These are phyloP conservation scores for Leptographium galeiforme DNA, from an alignment of 2,329 filamentous ascomycete species.

Conservation along the genomic window DNA sequence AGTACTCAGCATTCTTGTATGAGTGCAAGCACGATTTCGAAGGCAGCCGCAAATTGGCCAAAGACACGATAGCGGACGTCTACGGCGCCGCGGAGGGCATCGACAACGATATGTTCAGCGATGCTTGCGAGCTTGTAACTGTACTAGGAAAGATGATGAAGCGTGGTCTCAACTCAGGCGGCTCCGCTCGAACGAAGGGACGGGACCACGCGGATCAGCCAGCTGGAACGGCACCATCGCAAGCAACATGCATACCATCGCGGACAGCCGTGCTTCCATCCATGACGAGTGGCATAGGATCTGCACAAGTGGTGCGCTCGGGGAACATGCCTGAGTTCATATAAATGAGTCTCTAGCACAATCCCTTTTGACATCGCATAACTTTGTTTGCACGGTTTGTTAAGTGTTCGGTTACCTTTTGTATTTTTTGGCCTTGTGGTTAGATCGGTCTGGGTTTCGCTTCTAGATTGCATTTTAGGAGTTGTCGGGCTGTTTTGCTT, in stretches of 20 bases:
- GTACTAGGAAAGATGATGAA: conserved; percentile 74
- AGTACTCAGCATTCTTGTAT: conserved; percentile 86
- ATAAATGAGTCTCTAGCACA: not conserved
- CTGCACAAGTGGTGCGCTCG: not conserved
- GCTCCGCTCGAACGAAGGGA: conserved; percentile 1
- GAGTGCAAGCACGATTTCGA: conserved; percentile 80
- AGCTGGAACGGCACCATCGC: not conserved
- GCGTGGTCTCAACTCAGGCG: conserved; percentile 5
- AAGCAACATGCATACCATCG: not conserved
- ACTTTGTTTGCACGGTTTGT: not conserved
- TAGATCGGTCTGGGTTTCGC: not conserved
- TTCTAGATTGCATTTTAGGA: not conserved
- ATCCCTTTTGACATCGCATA: not conserved
- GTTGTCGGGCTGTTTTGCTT: not conserved
- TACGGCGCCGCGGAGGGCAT: conserved; percentile 86
- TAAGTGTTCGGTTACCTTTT: not conserved
- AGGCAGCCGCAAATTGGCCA: conserved; percentile 61
- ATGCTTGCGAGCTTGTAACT: conserved; percentile 77
- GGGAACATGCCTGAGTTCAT: conserved; percentile 11
- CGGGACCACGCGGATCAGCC: not conserved
- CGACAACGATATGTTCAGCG: conserved; percentile 89
- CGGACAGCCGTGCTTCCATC: not conserved
- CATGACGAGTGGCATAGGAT: not conserved
- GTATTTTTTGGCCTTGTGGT: not conserved
- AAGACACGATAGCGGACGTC: conserved; percentile 74